Base-by-base conservation (phyloP, 805 yeast species). In the Nakazawaea holstii region DNA sequence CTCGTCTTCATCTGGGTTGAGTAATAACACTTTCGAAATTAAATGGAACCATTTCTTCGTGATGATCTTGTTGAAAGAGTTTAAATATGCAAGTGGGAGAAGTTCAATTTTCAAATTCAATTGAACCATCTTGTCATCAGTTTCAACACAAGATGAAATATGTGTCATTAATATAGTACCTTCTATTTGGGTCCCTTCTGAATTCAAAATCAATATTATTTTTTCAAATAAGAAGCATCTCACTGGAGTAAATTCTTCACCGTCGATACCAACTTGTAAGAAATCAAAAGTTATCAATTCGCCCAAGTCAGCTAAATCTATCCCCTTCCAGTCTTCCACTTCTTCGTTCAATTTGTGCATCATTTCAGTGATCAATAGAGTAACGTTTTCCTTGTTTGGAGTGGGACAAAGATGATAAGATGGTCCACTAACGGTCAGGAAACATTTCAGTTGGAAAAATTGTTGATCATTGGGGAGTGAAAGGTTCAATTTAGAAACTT, bases 241-340 rank as follows among this genome's bases (percentile, higher is more conserved):
- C 5, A 36, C 27, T 28, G 7, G 13, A 17, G 40, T 35, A 24
- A 28, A 32, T 15, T 39, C 49, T 5, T 35, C 39, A n/a, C 31
- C 32, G 14, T 17, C 10, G 26, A 15, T 17, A 20, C 48, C 38
- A 4, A 52, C 47, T 10, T 24, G 11, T 26, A 49, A 26, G 20
- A 15, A 35, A 33, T 52, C 54, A 35, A 48, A 45, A 11, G 39
- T 17, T 10, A 49, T 38, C 38, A 46, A 38, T 17, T 40, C 39
- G 8, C 50, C 50, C 6, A 40, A 11, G 6, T 39, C 46, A 2
- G 30, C 38, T n/a, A 51, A 15, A 35, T 41, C 36, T 6, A 51
- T n/a, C n/a, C 49, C 48, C 8, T 41, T 43, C 54, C 52, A 49
- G 26, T 49, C 49, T 29, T 29, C 35, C 6, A 50, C 32, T 11